A percentile compares a stretch with the other conserved stretches of the same genome.
These are phyloP conservation scores for Curvularia eragrostidis DNA, from an alignment of 2,329 filamentous ascomycete species.

Conservation along the genomic window DNA sequence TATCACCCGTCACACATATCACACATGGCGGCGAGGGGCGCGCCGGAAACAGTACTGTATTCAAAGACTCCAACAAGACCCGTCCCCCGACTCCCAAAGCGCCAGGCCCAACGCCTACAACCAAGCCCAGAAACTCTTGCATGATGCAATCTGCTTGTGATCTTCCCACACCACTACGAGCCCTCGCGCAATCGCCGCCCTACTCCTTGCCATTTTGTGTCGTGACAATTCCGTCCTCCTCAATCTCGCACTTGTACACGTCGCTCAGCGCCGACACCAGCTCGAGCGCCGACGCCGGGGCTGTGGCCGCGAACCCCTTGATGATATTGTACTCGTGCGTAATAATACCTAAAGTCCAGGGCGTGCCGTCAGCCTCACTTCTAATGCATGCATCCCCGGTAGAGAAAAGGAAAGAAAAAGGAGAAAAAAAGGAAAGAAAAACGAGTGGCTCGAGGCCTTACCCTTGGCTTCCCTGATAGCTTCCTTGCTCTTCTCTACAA, in stretches of 20 bases:
- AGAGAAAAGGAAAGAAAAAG: neutral
- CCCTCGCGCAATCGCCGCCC: neutral
- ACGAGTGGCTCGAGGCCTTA: slow-evolving; percentile 52
- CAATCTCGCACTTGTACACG: slow-evolving; percentile 69
- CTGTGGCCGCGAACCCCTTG: slow-evolving; percentile 80
- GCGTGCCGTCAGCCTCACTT: slow-evolving; percentile 47
- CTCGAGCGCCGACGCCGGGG: slow-evolving; percentile 72
- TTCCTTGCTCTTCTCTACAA: slow-evolving; percentile 75
- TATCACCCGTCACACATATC: no score
- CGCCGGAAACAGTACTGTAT: neutral
- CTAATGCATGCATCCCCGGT: neutral
- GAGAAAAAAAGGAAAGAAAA: neutral
- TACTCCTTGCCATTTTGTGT: slow-evolving; percentile 40
- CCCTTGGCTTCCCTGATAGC: slow-evolving; percentile 70
- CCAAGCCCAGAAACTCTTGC: neutral
- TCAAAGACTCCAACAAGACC: neutral
- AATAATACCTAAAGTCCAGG: slow-evolving; percentile 48
- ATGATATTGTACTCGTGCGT: slow-evolving; percentile 74
- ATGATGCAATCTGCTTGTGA: neutral
- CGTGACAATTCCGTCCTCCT: slow-evolving; percentile 75
- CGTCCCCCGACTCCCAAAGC: neutral
- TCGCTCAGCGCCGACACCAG: slow-evolving; percentile 68
- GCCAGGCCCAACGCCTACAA: neutral
- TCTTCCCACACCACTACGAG: neutral
- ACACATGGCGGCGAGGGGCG: neutral